Conservation (phyloP, 2,329 filamentous ascomycete species). For the Penicillium sp. region DNA sequence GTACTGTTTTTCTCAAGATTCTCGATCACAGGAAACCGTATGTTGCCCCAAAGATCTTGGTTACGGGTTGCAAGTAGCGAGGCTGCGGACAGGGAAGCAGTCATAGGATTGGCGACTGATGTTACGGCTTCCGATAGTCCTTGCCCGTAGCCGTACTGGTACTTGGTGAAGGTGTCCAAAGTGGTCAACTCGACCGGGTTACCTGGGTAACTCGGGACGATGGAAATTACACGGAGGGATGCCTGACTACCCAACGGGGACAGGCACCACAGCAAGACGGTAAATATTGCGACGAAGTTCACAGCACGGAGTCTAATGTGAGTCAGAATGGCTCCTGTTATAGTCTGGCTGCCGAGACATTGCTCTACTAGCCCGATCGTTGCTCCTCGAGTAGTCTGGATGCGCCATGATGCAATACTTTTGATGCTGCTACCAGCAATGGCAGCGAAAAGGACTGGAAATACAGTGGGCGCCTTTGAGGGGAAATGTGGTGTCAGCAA, state of each 20-base stretch:
- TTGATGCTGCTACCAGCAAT: slow-evolving; percentile 3
- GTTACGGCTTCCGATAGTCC: not conserved
- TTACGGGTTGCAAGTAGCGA: not conserved
- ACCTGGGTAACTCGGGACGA: not conserved
- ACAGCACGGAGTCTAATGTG: not conserved
- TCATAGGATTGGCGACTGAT: not conserved
- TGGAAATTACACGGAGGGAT: not conserved
- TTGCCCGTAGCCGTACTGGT: not conserved
- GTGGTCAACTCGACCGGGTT: not conserved
- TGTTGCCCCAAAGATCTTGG: slow-evolving; percentile 2
- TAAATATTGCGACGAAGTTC: not conserved
- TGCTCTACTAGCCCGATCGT: not conserved
- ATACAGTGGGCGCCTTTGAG: not conserved
- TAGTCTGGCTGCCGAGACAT: slow-evolving; percentile 1
- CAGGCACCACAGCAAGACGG: not conserved
- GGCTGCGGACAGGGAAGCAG: not conserved
- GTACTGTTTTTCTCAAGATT: not conserved
- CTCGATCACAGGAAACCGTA: not conserved
- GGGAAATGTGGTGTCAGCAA: not conserved
- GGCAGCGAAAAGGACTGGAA: not conserved
- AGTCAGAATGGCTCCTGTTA: not conserved
- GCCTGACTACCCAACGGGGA: not conserved
- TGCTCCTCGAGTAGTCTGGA: not conserved
- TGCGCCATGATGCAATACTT: not conserved
- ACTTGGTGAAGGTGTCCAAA: not conserved